A percentile compares a stretch with the other conserved stretches of the same genome.
These are phyloP conservation scores for Pleurotus cornucopiae DNA, from an alignment of 768 basidiomycete species.

Conservation along the genomic window DNA sequence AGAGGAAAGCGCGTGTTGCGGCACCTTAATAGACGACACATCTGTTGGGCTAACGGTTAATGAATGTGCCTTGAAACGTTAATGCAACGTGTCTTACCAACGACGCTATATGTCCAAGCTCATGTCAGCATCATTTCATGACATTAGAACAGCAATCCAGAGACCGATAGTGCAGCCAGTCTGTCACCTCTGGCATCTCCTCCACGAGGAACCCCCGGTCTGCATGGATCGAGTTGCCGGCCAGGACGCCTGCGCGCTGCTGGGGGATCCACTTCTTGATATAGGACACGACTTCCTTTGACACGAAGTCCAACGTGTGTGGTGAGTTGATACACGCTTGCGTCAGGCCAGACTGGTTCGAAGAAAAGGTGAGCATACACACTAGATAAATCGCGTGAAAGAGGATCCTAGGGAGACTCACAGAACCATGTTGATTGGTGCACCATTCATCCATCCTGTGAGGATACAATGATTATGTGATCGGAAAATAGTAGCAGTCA, in stretches of 20 bases:
- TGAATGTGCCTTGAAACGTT: neutral
- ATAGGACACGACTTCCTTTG: slow-evolving; percentile 62
- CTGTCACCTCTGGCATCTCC: slow-evolving; percentile 77
- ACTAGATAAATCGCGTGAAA: neutral
- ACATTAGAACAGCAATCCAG: slow-evolving; percentile 1
- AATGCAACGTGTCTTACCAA: slow-evolving; percentile 12
- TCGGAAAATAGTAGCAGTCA: too few species aligned
- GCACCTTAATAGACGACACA: slow-evolving; percentile 79
- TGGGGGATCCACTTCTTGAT: slow-evolving; percentile 83
- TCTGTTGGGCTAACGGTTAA: slow-evolving; percentile 37
- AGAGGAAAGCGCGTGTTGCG: neutral
- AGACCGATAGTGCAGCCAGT: slow-evolving; percentile 82
- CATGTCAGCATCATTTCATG: too few species aligned
- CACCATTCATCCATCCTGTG: slow-evolving; percentile 89
- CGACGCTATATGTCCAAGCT: slow-evolving; percentile 11
- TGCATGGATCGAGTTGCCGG: slow-evolving; percentile 84
- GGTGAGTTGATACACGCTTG: slow-evolving; percentile 72
- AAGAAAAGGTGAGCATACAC: slow-evolving; percentile 1
- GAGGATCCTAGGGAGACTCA: slow-evolving; percentile 22
- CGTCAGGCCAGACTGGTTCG: slow-evolving; percentile 72
- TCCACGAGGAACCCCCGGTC: slow-evolving; percentile 69
- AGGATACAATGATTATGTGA: neutral
- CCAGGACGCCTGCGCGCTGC: slow-evolving; percentile 59
- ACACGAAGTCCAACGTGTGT: slow-evolving; percentile 56
- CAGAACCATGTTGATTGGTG: slow-evolving; percentile 71